Conservation (phyloP, 2,329 filamentous ascomycete genomes). For the Sclerotinia trifoliorum region DNA sequence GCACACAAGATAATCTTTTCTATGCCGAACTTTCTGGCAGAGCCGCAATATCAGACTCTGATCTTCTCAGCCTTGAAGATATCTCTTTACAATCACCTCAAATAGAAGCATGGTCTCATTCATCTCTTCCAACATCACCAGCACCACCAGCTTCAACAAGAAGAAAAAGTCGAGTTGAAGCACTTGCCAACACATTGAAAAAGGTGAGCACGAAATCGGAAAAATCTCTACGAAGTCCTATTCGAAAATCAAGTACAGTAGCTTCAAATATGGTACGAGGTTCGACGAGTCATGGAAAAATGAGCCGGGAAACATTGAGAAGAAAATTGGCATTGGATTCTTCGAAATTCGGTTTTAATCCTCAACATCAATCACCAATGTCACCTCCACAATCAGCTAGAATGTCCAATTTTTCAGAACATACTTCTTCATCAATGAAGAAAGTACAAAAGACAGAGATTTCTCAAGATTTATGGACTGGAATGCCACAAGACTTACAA, state of each 20-base stretch:
- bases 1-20: slow-evolving; percentile 27
- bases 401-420: slow-evolving; percentile 33
- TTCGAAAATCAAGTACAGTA: slow-evolving; percentile 41
- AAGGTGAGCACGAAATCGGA: slow-evolving; percentile 40
- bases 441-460: slow-evolving; percentile 34
- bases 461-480: slow-evolving; percentile 35
- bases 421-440: slow-evolving; percentile 25
- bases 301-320: slow-evolving; percentile 47
- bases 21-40: slow-evolving; percentile 35
- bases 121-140: slow-evolving; percentile 34
- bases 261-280: slow-evolving; percentile 37
- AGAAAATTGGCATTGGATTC: slow-evolving; percentile 48
- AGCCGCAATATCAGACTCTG: slow-evolving; percentile 39
- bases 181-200: slow-evolving; percentile 48
- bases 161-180: slow-evolving; percentile 38
- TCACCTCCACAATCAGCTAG: slow-evolving; percentile 48
- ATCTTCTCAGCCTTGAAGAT: slow-evolving; percentile 38
- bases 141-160: slow-evolving; percentile 23
- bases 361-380: slow-evolving; percentile 45
- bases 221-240: slow-evolving; percentile 41
- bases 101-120: slow-evolving; percentile 25
- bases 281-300: slow-evolving; percentile 34
- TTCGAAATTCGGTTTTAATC: slow-evolving; percentile 48
- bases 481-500: slow-evolving; percentile 38
- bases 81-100: slow-evolving; percentile 36